Base-by-base conservation (phyloP, 352 stramenopile genomes). In the Achlya hypogyna region DNA sequence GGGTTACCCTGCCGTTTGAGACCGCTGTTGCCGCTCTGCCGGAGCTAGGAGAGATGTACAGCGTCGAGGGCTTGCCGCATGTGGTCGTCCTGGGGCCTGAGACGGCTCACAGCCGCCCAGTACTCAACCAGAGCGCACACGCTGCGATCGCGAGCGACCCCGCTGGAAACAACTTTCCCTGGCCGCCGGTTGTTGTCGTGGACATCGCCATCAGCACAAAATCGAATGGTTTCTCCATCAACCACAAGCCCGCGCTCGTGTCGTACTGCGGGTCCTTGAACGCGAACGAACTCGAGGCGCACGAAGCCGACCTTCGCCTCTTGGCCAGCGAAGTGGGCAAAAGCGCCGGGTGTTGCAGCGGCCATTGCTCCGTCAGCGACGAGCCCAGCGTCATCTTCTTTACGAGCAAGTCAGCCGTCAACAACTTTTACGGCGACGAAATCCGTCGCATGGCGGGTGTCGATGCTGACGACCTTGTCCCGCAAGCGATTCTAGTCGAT, bases 61-160 rank as follows among this genome's bases (percentile, higher is more conserved):
- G 34, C n/a, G 54, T 64, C 20, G 54, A 64, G 23, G 35, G 54
- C 8, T 34, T 64, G 20, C 54, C 54, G 10, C 32, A 49, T n/a
- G 45, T 51, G 34, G 6, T 64, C n/a, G 27, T 64, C 14, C 31
- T 64, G 20, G 54, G 54, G 5, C 54, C 54, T 5, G 31, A 51
- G 12, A 28, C n/a, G n/a, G n/a, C n/a, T n/a, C n/a, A 28, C 20
- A 42, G 12, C 52, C 54, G 54, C 5, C 35, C 54, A 8, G 35
- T 64, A 10, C 23, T 64, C 35, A 64, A 52, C 54, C 51, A 64
- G 32, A 23, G 52, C 22, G 54, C 54, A 6, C 23, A 52, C n/a
- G 23, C 32, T 6, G 32, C 31, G 10, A 38, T 64, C 9, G 12
- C 20, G 4, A 29, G 32, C 12, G 22, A 45, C 34, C 29, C 34